A percentile compares a stretch with the other conserved stretches of the same genome.
These are phyloP conservation scores for Diaporthe longicolla DNA, from an alignment of 2,329 filamentous ascomycete species.

Conservation along the genomic window DNA sequence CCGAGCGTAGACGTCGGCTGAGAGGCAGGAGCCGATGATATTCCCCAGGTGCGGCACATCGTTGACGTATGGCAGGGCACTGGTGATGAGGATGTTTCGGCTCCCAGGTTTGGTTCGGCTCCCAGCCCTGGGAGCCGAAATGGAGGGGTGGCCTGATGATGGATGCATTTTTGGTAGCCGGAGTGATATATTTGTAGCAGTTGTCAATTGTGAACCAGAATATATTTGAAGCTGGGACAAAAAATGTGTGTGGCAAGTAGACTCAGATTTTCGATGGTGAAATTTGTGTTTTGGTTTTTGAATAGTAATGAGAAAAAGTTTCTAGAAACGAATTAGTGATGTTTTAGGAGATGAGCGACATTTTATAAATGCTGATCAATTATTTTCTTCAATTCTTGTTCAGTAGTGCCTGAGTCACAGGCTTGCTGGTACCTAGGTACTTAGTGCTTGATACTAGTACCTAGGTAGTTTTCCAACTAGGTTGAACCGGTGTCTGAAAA, in stretches of 20 bases:
- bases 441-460: background rate
- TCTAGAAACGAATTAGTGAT: no score
- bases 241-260: no score
- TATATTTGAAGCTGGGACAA: background rate
- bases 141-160: background rate
- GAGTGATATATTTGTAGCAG: background rate
- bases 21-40: slow-evolving; percentile 64
- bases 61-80: slow-evolving; percentile 69
- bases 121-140: background rate
- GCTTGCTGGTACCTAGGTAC: background rate
- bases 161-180: background rate
- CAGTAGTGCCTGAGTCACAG: background rate
- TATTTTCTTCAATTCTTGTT: background rate
- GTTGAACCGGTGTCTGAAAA: background rate
- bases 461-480: background rate
- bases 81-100: slow-evolving; percentile 57
- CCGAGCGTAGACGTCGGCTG: slow-evolving; percentile 62
- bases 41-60: slow-evolving; percentile 68
- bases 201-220: background rate
- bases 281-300: no score
- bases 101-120: background rate
- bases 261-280: no score
- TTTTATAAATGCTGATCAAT: background rate
- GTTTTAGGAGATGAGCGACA: background rate
- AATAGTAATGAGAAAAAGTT: no score